Evolutionary conservation across 768 basidiomycete genomes (phyloP), one percentile per base, ranked within the genome.

Genomic region (Psilocybe subaeruginosa): DNA sequence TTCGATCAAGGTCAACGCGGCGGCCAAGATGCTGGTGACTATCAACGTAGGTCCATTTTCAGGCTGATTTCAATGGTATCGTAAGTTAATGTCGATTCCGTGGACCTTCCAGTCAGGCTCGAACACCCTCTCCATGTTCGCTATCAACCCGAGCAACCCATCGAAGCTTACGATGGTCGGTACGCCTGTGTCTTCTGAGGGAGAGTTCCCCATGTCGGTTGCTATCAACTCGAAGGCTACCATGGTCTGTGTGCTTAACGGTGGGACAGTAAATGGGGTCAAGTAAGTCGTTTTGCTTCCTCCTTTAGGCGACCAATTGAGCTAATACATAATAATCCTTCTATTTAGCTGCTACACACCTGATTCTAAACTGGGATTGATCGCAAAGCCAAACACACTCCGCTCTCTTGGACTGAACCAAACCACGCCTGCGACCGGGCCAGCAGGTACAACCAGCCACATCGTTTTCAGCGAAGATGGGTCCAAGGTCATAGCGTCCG

Each of bases 381-480:
- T 72, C 23, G 69, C 77, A 8, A 73, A 79, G 17, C 55, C 73
- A 33, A 77, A 78, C 72, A 78, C 80, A 6, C 70, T 76, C 11
- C 79, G 83, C 43, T 69, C 77, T 14, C 72, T 83, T 31, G 69
- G 70, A 37, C 69, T 84, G 56, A 81, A 82, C 67, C 83, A 84
- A 68, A 82, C 83, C 8, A 82, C 82, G n/a, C 82, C 81, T 45
- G 77, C 83, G 0, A 80, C 70, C 16, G 83, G 83, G 7, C 83
- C 83, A 16, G 73, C 79, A 0, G 79, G 79, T 45, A 75, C 74
- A 17, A 72, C 76, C 52, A 78, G 76, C 66, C 79, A 84, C 59
- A 64, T 84, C 60, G 64, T 82, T 41, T 84, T 84, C 74, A 74
- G 69, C 19, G 78, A 80, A 64, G 80, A 83, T 59, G 75, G 73